phyloP scores from a whole-genome alignment of 805 yeast species.

The Ogataea ramenticola region DNA sequence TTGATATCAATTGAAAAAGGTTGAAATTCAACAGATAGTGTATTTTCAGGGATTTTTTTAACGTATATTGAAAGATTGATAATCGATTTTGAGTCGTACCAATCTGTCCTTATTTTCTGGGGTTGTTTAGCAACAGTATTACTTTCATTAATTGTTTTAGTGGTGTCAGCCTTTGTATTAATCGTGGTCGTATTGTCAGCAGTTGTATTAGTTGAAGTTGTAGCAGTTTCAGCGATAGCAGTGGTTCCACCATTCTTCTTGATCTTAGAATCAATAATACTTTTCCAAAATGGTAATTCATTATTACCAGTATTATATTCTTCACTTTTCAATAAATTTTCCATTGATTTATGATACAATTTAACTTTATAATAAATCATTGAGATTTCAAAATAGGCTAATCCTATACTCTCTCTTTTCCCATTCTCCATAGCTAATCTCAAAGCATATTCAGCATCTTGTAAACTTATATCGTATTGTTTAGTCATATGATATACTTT shows the following conservation, averaged over 20 bases:
- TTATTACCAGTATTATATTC: slow-evolving; percentile 34
- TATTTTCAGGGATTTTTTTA: slow-evolving; percentile 50
- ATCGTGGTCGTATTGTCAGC: no score
- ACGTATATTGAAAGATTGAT: slow-evolving; percentile 69
- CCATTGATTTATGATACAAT: slow-evolving; percentile 32
- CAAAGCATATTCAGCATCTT: slow-evolving; percentile 14
- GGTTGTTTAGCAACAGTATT: no score
- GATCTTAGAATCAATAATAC: slow-evolving; percentile 28
- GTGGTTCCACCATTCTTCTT: slow-evolving; percentile 11
- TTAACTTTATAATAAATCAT: slow-evolving; percentile 39
- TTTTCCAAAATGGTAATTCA: slow-evolving; percentile 33
- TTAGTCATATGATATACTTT: slow-evolving; percentile 40
- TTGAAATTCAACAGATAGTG: slow-evolving; percentile 33
- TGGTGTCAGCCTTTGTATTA: no score
- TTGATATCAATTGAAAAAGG: slow-evolving; percentile 30
- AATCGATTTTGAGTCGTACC: slow-evolving; percentile 57
- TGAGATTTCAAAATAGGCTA: slow-evolving; percentile 42
- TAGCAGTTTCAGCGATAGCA: no score
- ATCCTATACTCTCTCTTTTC: slow-evolving; percentile 37
- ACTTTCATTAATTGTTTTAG: no score
- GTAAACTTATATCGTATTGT: slow-evolving; percentile 39
- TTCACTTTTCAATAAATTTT: slow-evolving; percentile 34
- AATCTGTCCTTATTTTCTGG: slow-evolving; percentile 41
- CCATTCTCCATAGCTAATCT: slow-evolving; percentile 35
- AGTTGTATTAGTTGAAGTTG: no score